Base-by-base conservation (phyloP, 2,329 filamentous ascomycete genomes). In the Ceratocystis lukuohia region DNA sequence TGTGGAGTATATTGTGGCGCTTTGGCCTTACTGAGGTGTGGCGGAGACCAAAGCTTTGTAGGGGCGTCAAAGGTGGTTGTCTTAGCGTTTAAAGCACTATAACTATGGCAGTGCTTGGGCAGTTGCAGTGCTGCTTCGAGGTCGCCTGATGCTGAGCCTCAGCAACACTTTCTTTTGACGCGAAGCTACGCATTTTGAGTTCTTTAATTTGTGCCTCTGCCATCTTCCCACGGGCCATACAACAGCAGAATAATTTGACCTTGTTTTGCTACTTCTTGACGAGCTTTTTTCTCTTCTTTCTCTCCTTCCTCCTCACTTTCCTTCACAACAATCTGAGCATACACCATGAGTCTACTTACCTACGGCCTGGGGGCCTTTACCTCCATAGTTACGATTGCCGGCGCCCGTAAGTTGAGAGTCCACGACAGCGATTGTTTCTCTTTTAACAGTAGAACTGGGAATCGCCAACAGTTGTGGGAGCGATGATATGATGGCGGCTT, bases 351-450 rank as follows among this genome's bases (percentile, higher is more conserved):
- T 82, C 81, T 83, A 48, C 81, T 88, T 74, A 78, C 74, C 69
- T 92, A 93, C 79, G 84, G 86, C 73, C 76, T 84, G 72, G 86
- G 87, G 77, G 84, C 84, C 77, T 81, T 84, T 74, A 82, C 82
- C 72, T 82, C 85, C 71, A 84, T 88, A 73, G 79, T 92, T 72
- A 79, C 82, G 67, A 80, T 94, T 68, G 85, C 92, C 72, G 89
- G 88, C 81, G 80, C 85, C 76, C 94, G 90, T 95, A 84, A 77
- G 89, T 79, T 66, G 69, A 64, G 37, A 64, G 65, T 67, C 69
- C 48, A 63, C 46, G 25, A 63, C 33, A 45, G 50, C 61, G 25
- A 37, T 15, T 46, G 46, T 50, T 44, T 8, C 15, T 25, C 41
- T 1, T 22, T 20, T 45, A 15, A 15, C 3, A 12, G 25, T 53